Conservation (phyloP, 306 rosid species). For the Cajanus cajan region DNA sequence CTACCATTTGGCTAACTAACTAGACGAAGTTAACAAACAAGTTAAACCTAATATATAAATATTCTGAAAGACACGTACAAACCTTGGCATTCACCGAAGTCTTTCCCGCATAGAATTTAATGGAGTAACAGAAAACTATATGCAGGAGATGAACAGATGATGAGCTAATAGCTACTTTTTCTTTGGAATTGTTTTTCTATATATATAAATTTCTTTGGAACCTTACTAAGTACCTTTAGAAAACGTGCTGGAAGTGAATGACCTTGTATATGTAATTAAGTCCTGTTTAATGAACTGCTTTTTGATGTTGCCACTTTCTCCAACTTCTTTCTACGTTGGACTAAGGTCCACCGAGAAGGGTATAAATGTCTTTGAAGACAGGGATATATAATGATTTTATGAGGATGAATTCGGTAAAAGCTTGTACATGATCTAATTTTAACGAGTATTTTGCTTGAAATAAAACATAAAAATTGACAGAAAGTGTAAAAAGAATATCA, state of each 20-base stretch:
- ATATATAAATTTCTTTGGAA: conserved; percentile 1
- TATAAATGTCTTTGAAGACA: not conserved
- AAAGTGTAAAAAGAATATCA: not conserved
- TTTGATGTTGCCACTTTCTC: not conserved
- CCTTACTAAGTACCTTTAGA: not conserved
- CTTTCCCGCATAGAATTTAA: not conserved
- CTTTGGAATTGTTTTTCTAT: not conserved
- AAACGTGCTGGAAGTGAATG: conserved; percentile 11
- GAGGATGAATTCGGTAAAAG: not conserved
- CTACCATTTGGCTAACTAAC: not conserved
- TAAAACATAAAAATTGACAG: not conserved
- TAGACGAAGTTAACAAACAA: not conserved
- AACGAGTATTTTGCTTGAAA: too few species aligned
- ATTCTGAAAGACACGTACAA: not conserved
- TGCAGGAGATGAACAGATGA: not conserved
- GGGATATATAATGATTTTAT: too few species aligned
- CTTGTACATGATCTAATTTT: not conserved
- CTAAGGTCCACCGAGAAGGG: not conserved
- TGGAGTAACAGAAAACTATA: not conserved
- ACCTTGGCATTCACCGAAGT: conserved; percentile 14
- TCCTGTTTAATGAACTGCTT: not conserved
- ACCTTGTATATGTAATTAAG: not conserved
- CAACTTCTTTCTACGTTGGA: not conserved
- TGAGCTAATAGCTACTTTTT: not conserved
- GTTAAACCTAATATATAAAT: not conserved